Base-by-base conservation (phyloP, 2,329 filamentous ascomycete genomes). In the Sporothrix mexicana region DNA sequence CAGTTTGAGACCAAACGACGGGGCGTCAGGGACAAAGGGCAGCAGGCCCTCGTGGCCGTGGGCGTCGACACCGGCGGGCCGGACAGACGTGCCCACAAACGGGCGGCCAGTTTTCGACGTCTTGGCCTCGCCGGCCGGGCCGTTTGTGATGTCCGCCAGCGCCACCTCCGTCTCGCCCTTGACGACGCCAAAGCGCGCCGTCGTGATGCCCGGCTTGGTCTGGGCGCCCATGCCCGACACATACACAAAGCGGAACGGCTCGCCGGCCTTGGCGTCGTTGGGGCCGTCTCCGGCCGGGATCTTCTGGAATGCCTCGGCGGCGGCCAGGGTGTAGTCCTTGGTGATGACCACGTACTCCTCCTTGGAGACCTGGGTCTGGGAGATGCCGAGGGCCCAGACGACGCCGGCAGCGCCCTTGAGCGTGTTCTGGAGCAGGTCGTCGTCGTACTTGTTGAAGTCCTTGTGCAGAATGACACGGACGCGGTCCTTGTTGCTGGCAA, bases 321-420 rank as follows among this genome's bases (percentile, higher is more conserved):
- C 71, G 2, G 85, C 87, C 1, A 93, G 78, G 1, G 92, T 80
- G 78, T 90, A 93, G 78, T 89, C 86, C 73, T 88, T 85, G 0
- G 92, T 94, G 78, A 94, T 92, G 69, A 86, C 85, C 61, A 88
- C 82, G 77, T 94, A 94, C 67, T 92, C 86, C 13, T 91, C 88
- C 74, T 87, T 88, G 72, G 78, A 78, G 8, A 93, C 90, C 55
- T 85, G 81, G 12, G 80, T 88, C 77, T 90, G 87, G 74, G 87
- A 89, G 66, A 90, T 88, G 0, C 92, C 92, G 62, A 91, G 83
- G 0, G 92, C 92, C 92, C 92, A 95, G 0, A 94, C 90, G 73
- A 89, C 92, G 1, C 90, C 92, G 8, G 86, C 82, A 0, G 92
- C 92, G 25, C 88, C 91, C 70, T 85, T 84, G 0, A 95, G 83